phyloP scores from a whole-genome alignment of 73 alveolate genomes.

The Uronychia setigera region DNA sequence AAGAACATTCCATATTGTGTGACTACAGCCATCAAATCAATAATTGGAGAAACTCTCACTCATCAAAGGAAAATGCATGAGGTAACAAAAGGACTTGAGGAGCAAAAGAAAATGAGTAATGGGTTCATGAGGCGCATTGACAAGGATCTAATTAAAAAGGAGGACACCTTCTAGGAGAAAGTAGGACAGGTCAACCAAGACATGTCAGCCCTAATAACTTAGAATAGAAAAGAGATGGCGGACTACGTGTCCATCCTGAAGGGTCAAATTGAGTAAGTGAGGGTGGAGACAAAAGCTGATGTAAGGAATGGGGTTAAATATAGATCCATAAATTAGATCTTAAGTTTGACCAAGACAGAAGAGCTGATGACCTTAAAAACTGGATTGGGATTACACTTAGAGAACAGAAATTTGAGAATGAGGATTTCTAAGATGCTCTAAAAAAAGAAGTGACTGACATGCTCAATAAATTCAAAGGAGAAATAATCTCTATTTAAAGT shows the following conservation, averaged over 20 bases:
- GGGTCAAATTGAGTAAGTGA: neutral
- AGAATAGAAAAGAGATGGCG: neutral
- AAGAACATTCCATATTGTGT: neutral
- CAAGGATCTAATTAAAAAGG: neutral
- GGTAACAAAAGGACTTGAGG: neutral
- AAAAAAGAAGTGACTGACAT: neutral
- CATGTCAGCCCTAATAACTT: neutral
- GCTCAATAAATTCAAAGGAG: neutral
- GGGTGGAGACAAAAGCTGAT: neutral
- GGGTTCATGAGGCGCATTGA: neutral
- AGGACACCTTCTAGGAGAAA: neutral
- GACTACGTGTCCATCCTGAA: neutral
- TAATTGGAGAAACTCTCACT: neutral
- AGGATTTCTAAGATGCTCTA: neutral
- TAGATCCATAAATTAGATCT: neutral
- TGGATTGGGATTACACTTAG: neutral
- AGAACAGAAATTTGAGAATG: neutral
- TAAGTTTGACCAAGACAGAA: neutral
- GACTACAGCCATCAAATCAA: neutral
- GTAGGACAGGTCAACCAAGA: neutral
- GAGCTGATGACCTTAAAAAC: neutral
- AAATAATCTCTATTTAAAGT: neutral
- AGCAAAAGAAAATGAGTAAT: neutral
- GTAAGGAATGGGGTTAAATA: neutral
- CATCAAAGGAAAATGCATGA: neutral